These are phyloP conservation scores for Chaetoscypha palmicola DNA, from an alignment of 2,329 filamentous ascomycete genomes.

Conservation along the genomic window DNA sequence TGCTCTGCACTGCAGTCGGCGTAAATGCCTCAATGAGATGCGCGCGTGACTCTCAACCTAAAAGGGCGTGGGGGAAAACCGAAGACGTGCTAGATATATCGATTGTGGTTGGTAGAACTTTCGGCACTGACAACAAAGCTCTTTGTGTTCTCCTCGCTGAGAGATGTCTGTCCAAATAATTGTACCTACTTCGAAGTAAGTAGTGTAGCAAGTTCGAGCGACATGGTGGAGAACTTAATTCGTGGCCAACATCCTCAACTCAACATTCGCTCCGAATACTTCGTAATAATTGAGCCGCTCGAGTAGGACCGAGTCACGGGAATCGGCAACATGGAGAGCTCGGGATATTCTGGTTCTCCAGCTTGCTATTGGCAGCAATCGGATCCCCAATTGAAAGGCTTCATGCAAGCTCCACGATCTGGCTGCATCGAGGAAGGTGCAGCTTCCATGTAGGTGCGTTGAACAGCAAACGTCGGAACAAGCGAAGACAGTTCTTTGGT, in stretches of 20 bases:
- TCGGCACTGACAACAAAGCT: background rate
- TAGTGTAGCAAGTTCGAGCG: too few relatives aligned
- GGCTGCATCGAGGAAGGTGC: constrained; percentile 3
- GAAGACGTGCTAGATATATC: background rate
- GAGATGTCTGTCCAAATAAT: too few relatives aligned
- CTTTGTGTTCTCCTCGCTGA: too few relatives aligned
- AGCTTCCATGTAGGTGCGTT: background rate
- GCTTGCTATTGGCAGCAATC: background rate
- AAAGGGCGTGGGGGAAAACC: constrained; percentile 1
- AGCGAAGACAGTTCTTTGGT: too few relatives aligned
- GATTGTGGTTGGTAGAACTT: background rate
- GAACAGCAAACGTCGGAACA: background rate
- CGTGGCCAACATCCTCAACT: too few relatives aligned
- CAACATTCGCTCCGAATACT: too few relatives aligned
- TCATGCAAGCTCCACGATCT: constrained; percentile 4
- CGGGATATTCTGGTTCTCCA: background rate
- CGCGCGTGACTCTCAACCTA: constrained; percentile 3
- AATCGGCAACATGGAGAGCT: background rate
- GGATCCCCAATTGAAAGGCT: background rate
- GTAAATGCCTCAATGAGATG: constrained; percentile 15
- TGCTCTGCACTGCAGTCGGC: constrained; percentile 9
- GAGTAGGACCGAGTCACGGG: background rate
- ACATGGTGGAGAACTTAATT: background rate
- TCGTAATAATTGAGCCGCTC: too few relatives aligned
- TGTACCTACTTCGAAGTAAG: too few relatives aligned